A percentile compares a stretch with the other conserved stretches of the same genome.
These are phyloP conservation scores for Pyrus bretschneideri DNA, from an alignment of 306 rosid species.

Conservation along the genomic window DNA sequence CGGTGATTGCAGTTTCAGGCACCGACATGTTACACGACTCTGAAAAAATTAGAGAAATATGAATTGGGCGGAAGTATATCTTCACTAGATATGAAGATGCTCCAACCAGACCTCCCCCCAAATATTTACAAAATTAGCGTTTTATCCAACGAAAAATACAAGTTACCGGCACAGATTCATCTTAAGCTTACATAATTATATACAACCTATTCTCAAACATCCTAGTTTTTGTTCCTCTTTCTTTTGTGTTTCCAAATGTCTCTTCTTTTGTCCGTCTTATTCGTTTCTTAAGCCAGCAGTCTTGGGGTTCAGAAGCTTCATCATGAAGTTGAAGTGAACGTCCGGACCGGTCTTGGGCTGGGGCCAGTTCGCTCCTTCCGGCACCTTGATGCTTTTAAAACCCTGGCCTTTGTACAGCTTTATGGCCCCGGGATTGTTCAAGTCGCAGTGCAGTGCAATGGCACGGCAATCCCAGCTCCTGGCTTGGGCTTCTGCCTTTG, in stretches of 20 bases:
- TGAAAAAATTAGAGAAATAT: not conserved
- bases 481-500: slow-evolving; percentile 84
- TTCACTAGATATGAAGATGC: not conserved
- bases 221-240: not conserved
- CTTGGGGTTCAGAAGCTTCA: slow-evolving; percentile 73
- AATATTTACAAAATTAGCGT: not conserved
- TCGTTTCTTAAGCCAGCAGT: slow-evolving; percentile 24
- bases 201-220: slow-evolving; percentile 10
- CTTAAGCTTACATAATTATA: not conserved
- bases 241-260: not conserved
- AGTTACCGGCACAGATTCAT: not conserved
- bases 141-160: not conserved
- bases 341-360: slow-evolving; percentile 90
- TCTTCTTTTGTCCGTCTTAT: not conserved
- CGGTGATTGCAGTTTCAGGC: not conserved
- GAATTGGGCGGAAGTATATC: not conserved
- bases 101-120: not conserved
- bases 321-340: slow-evolving; percentile 74
- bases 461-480: slow-evolving; percentile 89
- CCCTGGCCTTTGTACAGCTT: slow-evolving; percentile 80
- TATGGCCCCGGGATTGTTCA: slow-evolving; percentile 65
- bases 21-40: not conserved
- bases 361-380: slow-evolving; percentile 96
- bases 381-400: slow-evolving; percentile 70
- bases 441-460: slow-evolving; percentile 84